Evolutionary conservation across 1,284 basidiomycete genomes (phyloP), one percentile per base, ranked within the genome.

Genomic region (Ustilago shanxiensis): DNA sequence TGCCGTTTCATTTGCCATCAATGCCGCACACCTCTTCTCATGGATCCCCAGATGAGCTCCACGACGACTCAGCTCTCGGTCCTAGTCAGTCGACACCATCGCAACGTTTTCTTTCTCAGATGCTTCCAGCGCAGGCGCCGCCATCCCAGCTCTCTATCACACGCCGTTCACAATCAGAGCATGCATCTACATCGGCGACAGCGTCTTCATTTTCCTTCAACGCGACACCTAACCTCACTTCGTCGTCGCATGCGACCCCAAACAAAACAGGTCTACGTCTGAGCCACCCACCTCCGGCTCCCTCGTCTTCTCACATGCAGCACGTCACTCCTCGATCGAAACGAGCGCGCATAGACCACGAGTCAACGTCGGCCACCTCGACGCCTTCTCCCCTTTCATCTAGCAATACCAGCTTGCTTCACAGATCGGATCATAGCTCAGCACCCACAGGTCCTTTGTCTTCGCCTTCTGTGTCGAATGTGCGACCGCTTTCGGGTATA

Each of bases 231-330:
- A 39, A 47, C 9, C 1, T 28, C 22, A 24, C 56, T 24, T n/a
- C 50, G 2, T 9, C 41, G 6, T 33, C 49, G 24, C 20, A 29
- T n/a, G 33, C 49, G 24, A 26, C 47, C 24, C 63, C 63, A 6
- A 47, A 31, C 59, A 70, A 60, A 22, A 41, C 72, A 7, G 56
- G 44, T 37, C 29, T 66, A 33, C 55, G 63, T 11, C 53, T 70
- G 37, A 75, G 72, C 37, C 72, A 70, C 31, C 72, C 67, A 22
- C 67, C 72, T 13, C 72, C 66, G n/a, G 44, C 66, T 5, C 67
- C 63, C 1, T 53, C 60, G 9, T 50, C 60, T 24, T 60, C 59
- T 1, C 45, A 45, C n/a, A 54, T 45, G 10, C 41, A 47, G 3
- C 60, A 61, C 7, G 20, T 56, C 22, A 54, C 63, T 4, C 66